Percentiles rank a stretch among this genome's conserved stretches.
These are phyloP conservation scores for Fonsecaea monophora DNA, from an alignment of 2,329 filamentous ascomycete genomes.

Conservation along the genomic window DNA sequence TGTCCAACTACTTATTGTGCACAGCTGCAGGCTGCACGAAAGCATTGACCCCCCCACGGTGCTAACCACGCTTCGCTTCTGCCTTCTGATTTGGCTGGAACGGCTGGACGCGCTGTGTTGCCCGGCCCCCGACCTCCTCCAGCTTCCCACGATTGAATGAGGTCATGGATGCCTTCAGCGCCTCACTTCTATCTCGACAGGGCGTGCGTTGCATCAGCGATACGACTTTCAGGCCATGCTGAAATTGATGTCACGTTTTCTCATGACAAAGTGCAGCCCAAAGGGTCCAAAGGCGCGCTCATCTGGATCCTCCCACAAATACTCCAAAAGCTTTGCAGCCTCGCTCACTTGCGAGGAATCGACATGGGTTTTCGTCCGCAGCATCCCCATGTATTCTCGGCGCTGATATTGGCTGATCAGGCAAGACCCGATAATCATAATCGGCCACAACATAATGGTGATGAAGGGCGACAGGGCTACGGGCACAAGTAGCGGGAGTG, in stretches of 20 bases:
- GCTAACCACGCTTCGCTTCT: background rate
- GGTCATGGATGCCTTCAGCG: background rate
- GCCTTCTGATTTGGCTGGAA: background rate
- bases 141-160: background rate
- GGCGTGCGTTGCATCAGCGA: background rate
- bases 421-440: conserved; percentile 37
- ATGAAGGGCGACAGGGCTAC: conserved; percentile 15
- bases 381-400: background rate
- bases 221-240: conserved; percentile 28
- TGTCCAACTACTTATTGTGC: too few species aligned
- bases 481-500: background rate
- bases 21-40: too few species aligned
- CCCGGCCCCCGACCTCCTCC: too few species aligned
- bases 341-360: conserved; percentile 20
- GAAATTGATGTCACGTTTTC: conserved; percentile 31
- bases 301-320: conserved; percentile 33
- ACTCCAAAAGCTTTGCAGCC: conserved; percentile 23
- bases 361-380: conserved; percentile 2
- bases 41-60: background rate
- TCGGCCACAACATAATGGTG: conserved; percentile 33
- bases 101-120: too few species aligned
- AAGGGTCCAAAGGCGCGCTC: conserved; percentile 31
- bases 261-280: conserved; percentile 34
- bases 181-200: background rate
- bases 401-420: conserved; percentile 26